Evolutionary conservation across 2,329 filamentous ascomycete genomes (phyloP), one percentile per base, ranked within the genome.

Genomic region (Nemania sp.): DNA sequence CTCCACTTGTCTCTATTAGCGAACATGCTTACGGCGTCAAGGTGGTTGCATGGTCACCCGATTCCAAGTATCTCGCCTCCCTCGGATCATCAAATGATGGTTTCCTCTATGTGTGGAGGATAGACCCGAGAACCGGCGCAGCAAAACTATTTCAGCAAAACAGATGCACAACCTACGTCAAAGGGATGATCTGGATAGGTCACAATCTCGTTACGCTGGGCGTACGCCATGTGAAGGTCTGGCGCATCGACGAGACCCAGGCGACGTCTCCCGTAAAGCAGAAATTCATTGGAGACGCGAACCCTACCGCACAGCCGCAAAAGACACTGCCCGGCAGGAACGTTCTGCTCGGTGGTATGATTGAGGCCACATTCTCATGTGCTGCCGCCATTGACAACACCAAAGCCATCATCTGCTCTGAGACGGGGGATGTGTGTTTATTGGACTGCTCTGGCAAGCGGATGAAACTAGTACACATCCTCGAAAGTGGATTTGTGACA

Each of bases 11-110:
- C 2, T 91, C 90, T 37, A 85, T 99, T 57, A 90, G 87, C 56
- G 95, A 99, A 72, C 95, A 99, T 76, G 89, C 87, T 0, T 96
- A 91, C 74, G 95, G 95, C 6, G 92, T 99, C 34, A 89, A 88
- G 60, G 90, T 90, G 37, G 86, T 99, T 35, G 90, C 92, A 2
- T 99, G 96, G 83, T 97, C 93, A 63, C 83, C 89, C 0, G 91
- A 97, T 74, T 91, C 90, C 12, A 89, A 85, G 65, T 96, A 90
- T 74, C 83, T 99, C 35, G 95, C 95, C 2, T 96, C 92, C 18
- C 81, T 99, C 12, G 95, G 95, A 29, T 86, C 90, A 17, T 85
- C 90, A 57, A 97, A 97, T 73, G 95, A 99, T 76, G 94, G 94
- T 1, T 98, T 96, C 72, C 81, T 99, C 18, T 96, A 94, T 73